Evolutionary conservation across 2,329 filamentous ascomycete species (phyloP).

Genomic region (Fusarium metavorans): DNA sequence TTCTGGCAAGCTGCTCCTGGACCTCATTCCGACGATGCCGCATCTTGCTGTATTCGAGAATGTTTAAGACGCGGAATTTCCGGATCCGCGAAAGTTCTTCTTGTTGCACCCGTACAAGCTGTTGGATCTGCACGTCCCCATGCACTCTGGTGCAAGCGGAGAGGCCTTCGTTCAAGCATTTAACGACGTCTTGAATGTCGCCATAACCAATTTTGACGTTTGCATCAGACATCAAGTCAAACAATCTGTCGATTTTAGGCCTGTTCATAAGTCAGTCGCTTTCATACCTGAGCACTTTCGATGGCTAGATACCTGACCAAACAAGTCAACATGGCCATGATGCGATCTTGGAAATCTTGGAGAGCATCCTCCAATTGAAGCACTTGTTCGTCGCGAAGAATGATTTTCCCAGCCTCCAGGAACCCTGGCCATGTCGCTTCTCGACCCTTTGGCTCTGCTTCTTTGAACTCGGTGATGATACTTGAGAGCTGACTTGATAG

Average conservation of each 20-base stretch:
- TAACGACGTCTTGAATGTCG: background rate
- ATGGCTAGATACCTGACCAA: background rate
- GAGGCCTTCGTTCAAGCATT: background rate
- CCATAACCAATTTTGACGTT: background rate
- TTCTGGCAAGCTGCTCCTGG: background rate
- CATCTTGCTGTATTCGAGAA: background rate
- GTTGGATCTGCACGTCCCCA: background rate
- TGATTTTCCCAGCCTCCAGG: background rate
- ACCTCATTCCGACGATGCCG: background rate
- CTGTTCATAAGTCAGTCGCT: background rate
- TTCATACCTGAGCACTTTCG: background rate
- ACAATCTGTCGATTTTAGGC: background rate
- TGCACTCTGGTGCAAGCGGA: background rate
- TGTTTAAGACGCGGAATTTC: background rate
- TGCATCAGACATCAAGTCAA: background rate
- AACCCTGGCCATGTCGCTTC: background rate
- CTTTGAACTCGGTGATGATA: background rate
- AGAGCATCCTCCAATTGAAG: background rate
- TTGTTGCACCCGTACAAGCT: background rate
- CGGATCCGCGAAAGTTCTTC: background rate
- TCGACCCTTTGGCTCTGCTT: background rate
- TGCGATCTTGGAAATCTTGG: background rate
- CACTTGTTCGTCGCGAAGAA: background rate
- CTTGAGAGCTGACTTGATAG: background rate
- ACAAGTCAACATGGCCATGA: background rate